phyloP scores from a whole-genome alignment of 176 grass and related monocot genomes.

The Rhynchospora pubera region DNA sequence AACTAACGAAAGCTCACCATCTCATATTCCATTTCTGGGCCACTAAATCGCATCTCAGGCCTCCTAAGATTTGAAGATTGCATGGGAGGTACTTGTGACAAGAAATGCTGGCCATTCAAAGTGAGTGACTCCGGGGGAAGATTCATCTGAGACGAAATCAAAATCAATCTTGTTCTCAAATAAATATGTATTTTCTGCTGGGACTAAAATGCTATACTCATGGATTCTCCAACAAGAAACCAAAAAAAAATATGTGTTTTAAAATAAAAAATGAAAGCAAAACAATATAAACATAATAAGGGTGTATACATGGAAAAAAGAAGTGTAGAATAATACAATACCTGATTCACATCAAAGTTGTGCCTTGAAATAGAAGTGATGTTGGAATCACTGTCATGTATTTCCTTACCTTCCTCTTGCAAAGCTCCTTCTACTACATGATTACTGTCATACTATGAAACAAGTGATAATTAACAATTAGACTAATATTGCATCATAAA shows the following conservation, averaged over 20 bases:
- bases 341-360: background rate
- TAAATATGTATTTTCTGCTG: background rate
- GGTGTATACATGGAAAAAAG: background rate
- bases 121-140: background rate
- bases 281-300: background rate
- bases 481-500: too few species aligned
- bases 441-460: too few species aligned
- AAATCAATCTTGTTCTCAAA: background rate
- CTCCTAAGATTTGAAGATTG: conserved; percentile 24
- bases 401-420: background rate
- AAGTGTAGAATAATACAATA: background rate
- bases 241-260: background rate
- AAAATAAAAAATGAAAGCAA: background rate
- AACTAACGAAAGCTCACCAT: conserved; percentile 37
- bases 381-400: background rate
- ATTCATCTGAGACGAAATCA: conserved; percentile 38
- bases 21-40: conserved; percentile 35
- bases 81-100: conserved; percentile 18
- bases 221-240: background rate
- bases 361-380: background rate
- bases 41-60: conserved; percentile 30
- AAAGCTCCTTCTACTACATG: too few species aligned
- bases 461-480: too few species aligned
- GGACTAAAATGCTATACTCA: background rate
- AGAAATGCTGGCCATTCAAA: conserved; percentile 2